Percentiles rank a stretch among this genome's conserved stretches.
These are phyloP conservation scores for Cyberlindnera subsufficiens DNA, from an alignment of 805 yeast genomes.

Conservation along the genomic window DNA sequence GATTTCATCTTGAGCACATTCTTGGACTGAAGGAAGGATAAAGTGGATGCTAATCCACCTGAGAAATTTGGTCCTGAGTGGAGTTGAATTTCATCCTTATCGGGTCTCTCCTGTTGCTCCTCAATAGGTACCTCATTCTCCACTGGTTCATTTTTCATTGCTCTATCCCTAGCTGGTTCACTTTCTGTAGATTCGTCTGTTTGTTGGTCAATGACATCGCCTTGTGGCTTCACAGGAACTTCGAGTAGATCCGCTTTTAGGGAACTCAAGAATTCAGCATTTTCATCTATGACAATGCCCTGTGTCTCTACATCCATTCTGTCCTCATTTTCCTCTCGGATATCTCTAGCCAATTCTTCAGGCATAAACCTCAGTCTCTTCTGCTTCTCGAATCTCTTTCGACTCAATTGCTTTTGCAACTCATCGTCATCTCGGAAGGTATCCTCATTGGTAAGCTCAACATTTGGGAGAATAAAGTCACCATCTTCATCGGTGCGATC, in stretches of 20 bases:
- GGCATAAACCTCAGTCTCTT: slow-evolving; percentile 16
- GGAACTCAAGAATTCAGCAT: slow-evolving; percentile 28
- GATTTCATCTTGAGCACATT: slow-evolving; percentile 12
- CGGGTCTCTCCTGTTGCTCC: not conserved
- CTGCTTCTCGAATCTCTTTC: slow-evolving; percentile 11
- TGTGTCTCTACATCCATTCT: slow-evolving; percentile 12
- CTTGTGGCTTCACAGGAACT: not conserved
- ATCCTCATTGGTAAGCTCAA: slow-evolving; percentile 24
- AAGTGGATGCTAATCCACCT: slow-evolving; percentile 21
- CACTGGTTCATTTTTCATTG: not conserved
- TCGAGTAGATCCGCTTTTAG: slow-evolving; percentile 12
- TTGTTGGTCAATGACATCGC: not conserved
- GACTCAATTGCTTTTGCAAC: slow-evolving; percentile 21
- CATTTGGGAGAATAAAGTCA: slow-evolving; percentile 20
- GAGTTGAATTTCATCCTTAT: not conserved
- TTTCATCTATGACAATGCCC: slow-evolving; percentile 28
- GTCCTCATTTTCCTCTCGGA: slow-evolving; percentile 12
- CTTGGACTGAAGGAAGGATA: slow-evolving; percentile 18
- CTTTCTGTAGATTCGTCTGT: not conserved
- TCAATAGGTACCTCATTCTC: not conserved
- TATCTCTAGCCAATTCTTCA: slow-evolving; percentile 19
- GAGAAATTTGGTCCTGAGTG: slow-evolving; percentile 7
- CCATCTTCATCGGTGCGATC: slow-evolving; percentile 14
- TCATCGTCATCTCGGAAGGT: slow-evolving; percentile 19
- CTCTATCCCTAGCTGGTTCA: not conserved